Evolutionary conservation across 2,329 filamentous ascomycete species (phyloP).

Genomic region (Magnaporthiopsis rhizophila): DNA sequence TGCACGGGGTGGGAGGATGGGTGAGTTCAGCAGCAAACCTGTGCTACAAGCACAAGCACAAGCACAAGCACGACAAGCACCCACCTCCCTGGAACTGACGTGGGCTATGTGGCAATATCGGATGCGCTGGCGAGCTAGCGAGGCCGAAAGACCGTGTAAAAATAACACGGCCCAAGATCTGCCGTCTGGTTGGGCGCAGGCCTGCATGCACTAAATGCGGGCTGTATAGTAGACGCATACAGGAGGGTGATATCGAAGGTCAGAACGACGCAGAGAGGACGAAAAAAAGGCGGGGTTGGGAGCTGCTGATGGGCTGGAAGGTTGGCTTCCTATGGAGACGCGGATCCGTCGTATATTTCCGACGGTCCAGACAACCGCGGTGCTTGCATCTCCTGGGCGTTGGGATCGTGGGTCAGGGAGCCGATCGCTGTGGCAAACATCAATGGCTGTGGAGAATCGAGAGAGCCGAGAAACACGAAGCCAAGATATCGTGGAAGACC

Average conservation of each 20-base stretch:
- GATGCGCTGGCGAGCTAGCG: not conserved
- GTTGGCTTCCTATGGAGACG: not conserved
- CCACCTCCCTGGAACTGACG: not conserved
- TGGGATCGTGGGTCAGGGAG: not conserved
- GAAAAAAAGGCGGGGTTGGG: not conserved
- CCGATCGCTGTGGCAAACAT: not conserved
- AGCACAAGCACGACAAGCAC: too few relatives aligned
- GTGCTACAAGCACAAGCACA: not conserved
- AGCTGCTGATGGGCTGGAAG: not conserved
- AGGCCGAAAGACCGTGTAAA: not conserved
- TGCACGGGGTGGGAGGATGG: not conserved
- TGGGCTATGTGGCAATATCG: not conserved
- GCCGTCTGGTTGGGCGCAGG: not conserved
- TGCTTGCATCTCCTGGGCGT: not conserved
- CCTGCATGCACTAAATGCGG: not conserved
- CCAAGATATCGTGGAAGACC: not conserved
- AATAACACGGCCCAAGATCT: not conserved
- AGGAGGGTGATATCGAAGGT: not conserved
- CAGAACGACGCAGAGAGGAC: not conserved
- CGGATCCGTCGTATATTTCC: too few relatives aligned
- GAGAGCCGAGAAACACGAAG: not conserved
- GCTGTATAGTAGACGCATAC: not conserved
- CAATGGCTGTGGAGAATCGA: not conserved
- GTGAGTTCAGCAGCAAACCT: not conserved
- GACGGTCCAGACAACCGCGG: not conserved